These are phyloP conservation scores for Microglena sp. DNA, from an alignment of 139 green algal species.

Conservation along the genomic window DNA sequence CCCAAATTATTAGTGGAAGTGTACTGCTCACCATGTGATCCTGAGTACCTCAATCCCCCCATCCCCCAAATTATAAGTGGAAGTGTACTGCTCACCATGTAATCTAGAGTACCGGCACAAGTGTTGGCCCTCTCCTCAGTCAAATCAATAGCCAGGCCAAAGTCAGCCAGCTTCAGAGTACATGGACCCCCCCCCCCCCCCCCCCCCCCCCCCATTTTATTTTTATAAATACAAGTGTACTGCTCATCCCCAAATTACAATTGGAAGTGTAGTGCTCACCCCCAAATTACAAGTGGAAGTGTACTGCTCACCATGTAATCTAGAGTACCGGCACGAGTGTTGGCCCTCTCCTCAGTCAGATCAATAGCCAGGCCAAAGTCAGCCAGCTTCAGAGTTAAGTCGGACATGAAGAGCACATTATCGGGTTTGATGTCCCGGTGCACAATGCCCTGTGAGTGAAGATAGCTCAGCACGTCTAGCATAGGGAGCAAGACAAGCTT, in stretches of 20 bases:
- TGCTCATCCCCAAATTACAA: not conserved
- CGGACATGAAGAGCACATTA: slow-evolving; percentile 49
- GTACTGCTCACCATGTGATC: too few species aligned
- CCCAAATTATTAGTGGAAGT: too few species aligned
- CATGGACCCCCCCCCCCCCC: too few species aligned
- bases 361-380: slow-evolving; percentile 34
- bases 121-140: slow-evolving; percentile 29
- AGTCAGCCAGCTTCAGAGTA: slow-evolving; percentile 39
- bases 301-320: slow-evolving; percentile 38
- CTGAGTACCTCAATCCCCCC: too few species aligned
- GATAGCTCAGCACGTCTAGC: slow-evolving; percentile 41
- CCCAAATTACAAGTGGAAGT: too few species aligned
- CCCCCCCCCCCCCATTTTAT: slow-evolving; percentile 9
- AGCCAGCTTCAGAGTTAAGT: slow-evolving; percentile 31
- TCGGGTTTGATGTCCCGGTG: slow-evolving; percentile 13
- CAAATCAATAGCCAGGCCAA: slow-evolving; percentile 18
- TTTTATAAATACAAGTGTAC: slow-evolving; percentile 1
- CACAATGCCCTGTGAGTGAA: slow-evolving; percentile 24
- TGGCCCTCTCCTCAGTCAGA: slow-evolving; percentile 23
- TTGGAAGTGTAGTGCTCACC: too few species aligned
- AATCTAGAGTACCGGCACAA: slow-evolving; percentile 28
- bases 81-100: slow-evolving; percentile 23
- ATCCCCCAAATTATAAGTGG: too few species aligned
- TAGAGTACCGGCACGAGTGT: slow-evolving; percentile 30
- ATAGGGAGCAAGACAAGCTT: slow-evolving; percentile 50